Evolutionary conservation across 768 basidiomycete species (phyloP).

Genomic region (Suillus decipiens): DNA sequence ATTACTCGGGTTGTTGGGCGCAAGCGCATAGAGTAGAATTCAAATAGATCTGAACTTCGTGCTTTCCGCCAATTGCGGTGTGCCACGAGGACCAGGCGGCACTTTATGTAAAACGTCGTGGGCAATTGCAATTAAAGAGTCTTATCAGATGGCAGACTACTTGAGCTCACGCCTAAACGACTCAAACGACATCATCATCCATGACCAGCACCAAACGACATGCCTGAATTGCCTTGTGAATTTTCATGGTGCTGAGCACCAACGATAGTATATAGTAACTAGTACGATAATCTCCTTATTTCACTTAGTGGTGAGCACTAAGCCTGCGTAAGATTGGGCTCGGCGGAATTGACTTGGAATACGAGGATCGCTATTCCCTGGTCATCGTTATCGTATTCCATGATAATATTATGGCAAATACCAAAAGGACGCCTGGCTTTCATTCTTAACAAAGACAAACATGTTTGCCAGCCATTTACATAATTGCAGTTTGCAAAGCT

Average conservation of each 20-base stretch:
- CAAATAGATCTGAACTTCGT: not conserved
- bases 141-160: too few relatives aligned
- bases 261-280: too few relatives aligned
- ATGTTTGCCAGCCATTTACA: not conserved
- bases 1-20: not conserved
- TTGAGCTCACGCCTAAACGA: not conserved
- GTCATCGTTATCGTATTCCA: too few relatives aligned
- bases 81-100: not conserved
- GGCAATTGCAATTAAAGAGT: not conserved
- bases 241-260: not conserved
- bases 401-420: too few relatives aligned
- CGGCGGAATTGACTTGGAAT: not conserved
- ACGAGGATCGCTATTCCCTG: not conserved
- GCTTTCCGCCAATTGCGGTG: not conserved
- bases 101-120: not conserved
- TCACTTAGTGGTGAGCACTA: not conserved
- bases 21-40: not conserved
- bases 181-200: not conserved
- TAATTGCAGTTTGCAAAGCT: not conserved
- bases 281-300: not conserved
- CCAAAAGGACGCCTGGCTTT: not conserved
- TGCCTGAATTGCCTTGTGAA: not conserved
- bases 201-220: not conserved
- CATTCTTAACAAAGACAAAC: not conserved
- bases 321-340: not conserved